Base-by-base conservation (phyloP, 805 yeast species). In the Lipomyces orientalis region DNA sequence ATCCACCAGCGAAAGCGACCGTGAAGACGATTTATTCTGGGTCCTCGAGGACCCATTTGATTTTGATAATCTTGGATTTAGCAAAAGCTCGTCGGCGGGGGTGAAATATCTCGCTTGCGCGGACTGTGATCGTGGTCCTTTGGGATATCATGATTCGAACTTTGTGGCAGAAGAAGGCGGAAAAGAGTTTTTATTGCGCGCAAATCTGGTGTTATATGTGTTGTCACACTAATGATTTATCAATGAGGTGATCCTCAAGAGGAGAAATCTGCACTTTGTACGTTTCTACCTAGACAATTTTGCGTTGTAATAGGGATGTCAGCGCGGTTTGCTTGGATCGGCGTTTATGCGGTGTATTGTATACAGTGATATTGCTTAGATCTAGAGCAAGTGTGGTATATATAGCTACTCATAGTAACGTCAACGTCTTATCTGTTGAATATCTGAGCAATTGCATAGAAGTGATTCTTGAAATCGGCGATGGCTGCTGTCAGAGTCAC, bases 71-170 rank as follows among this genome's bases (percentile, higher is more conserved):
- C 56, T 71, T 25, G 73, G 74, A 14, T 71, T 71, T 62, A 64
- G 67, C 49, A 70, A 67, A 29, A 62, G 62, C 35, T 59, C 69
- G 16, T 54, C 65, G 2, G 54, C 65, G 16, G 73, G 73, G 5
- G 61, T 71, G 54, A 70, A 71, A 51, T 71, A 62, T 43, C 67
- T 71, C 8, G 71, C 74, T 12, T 71, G 74, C 51, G 74, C 73
- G 12, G 74, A 71, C 37, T 71, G 74, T 58, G 74, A 71, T 58
- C 69, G 69, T 25, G 74, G 74, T 9, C 74, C 74, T 19, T 37
- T 71, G 57, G 74, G 74, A 10, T 71, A 71, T 49, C 70, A 60
- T 59, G 70, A 66, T 58, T n/a, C 56, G 35, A 33, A 34, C n/a
- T 14, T 16, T 34, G 9, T 31, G 22, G 43, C 46, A 25, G 55